Conservation (phyloP, 352 stramenopile species). For the Phytophthora pisi region DNA sequence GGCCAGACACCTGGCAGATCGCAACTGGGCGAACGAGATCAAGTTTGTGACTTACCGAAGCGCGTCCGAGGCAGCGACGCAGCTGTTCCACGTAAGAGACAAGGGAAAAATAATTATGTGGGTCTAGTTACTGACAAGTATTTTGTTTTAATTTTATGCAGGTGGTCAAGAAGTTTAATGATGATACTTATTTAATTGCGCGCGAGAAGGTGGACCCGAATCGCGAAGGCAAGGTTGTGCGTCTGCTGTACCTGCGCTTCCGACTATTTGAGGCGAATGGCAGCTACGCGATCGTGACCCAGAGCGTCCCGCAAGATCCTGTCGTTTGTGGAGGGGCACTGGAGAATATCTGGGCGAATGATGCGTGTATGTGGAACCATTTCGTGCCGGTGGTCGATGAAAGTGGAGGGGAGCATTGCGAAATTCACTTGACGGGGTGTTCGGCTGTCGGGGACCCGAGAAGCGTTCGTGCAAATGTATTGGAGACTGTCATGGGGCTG, state of each 20-base stretch:
- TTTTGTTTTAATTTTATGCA: slow-evolving; percentile 10
- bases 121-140: not conserved
- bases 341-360: slow-evolving; percentile 46
- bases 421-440: slow-evolving; percentile 45
- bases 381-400: slow-evolving; percentile 37
- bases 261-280: slow-evolving; percentile 46
- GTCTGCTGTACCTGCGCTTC: slow-evolving; percentile 54
- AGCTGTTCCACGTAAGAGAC: slow-evolving; percentile 38
- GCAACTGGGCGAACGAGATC: slow-evolving; percentile 54
- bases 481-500: slow-evolving; percentile 66
- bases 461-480: slow-evolving; percentile 40
- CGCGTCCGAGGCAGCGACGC: slow-evolving; percentile 35
- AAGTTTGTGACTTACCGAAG: slow-evolving; percentile 53
- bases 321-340: slow-evolving; percentile 2
- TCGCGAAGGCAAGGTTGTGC: slow-evolving; percentile 36
- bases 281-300: slow-evolving; percentile 42
- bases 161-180: slow-evolving; percentile 57
- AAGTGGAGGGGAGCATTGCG: slow-evolving; percentile 42
- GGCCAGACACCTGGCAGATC: slow-evolving; percentile 41
- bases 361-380: slow-evolving; percentile 46
- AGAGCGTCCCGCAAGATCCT: slow-evolving; percentile 34
- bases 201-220: slow-evolving; percentile 43
- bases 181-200: slow-evolving; percentile 60
- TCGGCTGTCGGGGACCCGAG: slow-evolving; percentile 37
- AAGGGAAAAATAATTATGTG: not conserved